Base-by-base conservation (phyloP, 2,329 filamentous ascomycete genomes). In the Fonsecaea monophora region DNA sequence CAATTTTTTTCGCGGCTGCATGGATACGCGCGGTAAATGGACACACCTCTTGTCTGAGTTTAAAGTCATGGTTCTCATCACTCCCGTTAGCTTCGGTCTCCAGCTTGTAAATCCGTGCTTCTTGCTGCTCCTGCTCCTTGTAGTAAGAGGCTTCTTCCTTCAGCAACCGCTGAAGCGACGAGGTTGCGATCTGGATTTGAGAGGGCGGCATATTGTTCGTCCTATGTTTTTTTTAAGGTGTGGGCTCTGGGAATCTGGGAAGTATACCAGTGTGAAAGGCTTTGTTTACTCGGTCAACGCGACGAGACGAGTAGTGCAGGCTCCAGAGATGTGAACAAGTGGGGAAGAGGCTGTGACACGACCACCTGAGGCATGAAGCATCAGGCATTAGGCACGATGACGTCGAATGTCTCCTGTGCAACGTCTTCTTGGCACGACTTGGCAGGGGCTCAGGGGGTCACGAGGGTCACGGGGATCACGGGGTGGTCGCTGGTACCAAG, bases 71-170 rank as follows among this genome's bases (percentile, higher is more conserved):
- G 79, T 97, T 97, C 72, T 89, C 89, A 72, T 94, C 92, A 8
- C 89, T 87, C 68, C 91, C 90, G 8, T 86, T 87, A 53, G 84
- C 82, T 50, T 68, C 48, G 35, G 70, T 69, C 77, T 89, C 84
- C 18, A 96, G 84, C 77, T 88, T 87, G 77, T 86, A 81, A 70
- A 96, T 86, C 64, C 90, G 87, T 68, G 86, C 85, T 73, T 91
- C 85, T 77, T 98, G 94, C 71, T 89, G 84, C 70, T 86, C 82
- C 21, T 94, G 85, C 79, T 99, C 95, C 76, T 90, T 90, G 83
- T 94, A 90, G 82, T 99, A 98, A 74, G 90, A 94, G 45, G 86
- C 83, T 79, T 97, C 92, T 79, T 99, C 95, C 80, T 96, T 97
- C 72, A 97, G 87, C 56, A 98, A 87, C 66, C 95, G 92, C 74